Base-by-base conservation (phyloP, 2,329 filamentous ascomycete genomes). In the Metarhizium robertsii region DNA sequence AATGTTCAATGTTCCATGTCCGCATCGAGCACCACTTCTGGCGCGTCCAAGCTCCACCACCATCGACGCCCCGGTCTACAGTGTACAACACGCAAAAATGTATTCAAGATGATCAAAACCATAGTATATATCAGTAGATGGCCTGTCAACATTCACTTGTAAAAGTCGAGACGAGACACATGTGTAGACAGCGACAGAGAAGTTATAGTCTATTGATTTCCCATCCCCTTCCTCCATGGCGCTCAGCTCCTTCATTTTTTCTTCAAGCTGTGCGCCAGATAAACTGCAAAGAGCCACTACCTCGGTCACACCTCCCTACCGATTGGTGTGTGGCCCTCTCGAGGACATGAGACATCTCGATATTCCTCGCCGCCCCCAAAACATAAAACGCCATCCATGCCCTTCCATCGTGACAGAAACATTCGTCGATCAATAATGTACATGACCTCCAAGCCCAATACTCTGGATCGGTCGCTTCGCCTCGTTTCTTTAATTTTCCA, bases 341-440 rank as follows among this genome's bases (percentile, higher is more conserved):
- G 14, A 30, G 45, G 25, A 29, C 20, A 46, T 48, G 25, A 48
- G 25, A 32, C 30, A 48, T 48, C 45, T 29, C 20, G 45, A 48
- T 14, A 32, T 2, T 30, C 43, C 11, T 48, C 20, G 45, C 20
- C 40, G 18, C 50, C 25, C 18, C 48, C 54, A 42, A 53, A 51
- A 46, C 18, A 34, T n/a, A 32, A 16, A 54, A 58, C 57, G 57
- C 57, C 54, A 48, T 32, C 53, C 57, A 59, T 62, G 60, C 59
- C 58, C 58, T 57, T 57, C 53, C 59, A 53, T 52, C 55, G 51
- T 57, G 54, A 60, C 57, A 59, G 55, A 49, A 57, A 58, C 55
- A 56, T 55, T 55, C 48, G 50, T 43, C 48, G 16, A 56, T 53
- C 53, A 55, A 57, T 58, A 61, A 58, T 58, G 53, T 61, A 61